Percentiles rank a stretch among this genome's conserved stretches.
Evolutionary conservation across 768 basidiomycete genomes (phyloP).

Genomic region (Gymnopilus junonius): DNA sequence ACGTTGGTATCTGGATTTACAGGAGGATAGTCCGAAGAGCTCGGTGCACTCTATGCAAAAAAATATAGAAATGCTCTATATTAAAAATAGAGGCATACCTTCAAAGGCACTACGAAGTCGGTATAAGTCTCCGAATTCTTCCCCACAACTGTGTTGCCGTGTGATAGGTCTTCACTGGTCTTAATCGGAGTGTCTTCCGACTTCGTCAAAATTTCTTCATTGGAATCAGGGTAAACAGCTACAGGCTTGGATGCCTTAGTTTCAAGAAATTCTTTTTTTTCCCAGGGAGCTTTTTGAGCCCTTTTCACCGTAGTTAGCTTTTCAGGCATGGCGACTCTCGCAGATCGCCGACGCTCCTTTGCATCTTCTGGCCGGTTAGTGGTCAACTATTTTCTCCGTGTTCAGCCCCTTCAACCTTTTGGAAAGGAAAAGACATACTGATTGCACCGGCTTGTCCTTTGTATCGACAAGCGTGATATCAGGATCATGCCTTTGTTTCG

Average conservation of each 20-base stretch:
- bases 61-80: not conserved
- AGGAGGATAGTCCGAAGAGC: not conserved
- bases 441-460: not conserved
- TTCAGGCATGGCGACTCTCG: not conserved
- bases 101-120: not conserved
- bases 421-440: not conserved
- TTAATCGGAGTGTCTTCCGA: not conserved
- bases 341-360: conserved; percentile 14
- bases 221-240: not conserved
- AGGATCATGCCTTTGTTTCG: conserved; percentile 5
- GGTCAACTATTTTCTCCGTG: not conserved
- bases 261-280: conserved; percentile 24
- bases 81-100: not conserved
- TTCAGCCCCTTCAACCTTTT: not conserved
- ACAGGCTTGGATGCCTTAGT: not conserved
- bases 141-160: not conserved
- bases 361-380: not conserved
- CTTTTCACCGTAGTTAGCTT: conserved; percentile 19
- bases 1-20: conserved; percentile 15
- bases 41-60: conserved; percentile 2
- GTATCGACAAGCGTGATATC: conserved; percentile 8
- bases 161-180: not conserved
- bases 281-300: conserved; percentile 35
- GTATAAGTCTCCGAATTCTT: not conserved
- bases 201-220: not conserved